Evolutionary conservation across 257 asterid species (phyloP), one percentile per base, ranked within the genome.

Genomic region (Jaltomata sinuosa): DNA sequence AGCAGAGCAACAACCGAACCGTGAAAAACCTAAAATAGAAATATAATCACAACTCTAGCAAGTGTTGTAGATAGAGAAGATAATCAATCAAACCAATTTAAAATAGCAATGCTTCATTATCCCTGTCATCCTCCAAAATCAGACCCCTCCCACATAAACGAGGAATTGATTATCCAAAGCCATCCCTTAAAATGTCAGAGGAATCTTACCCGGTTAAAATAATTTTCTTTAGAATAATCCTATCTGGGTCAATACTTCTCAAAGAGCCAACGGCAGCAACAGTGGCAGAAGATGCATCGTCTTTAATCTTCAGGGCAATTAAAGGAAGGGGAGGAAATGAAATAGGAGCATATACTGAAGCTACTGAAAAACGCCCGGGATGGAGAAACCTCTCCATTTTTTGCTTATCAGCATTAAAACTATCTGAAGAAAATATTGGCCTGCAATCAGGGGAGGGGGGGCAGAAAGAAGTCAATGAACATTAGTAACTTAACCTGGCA

Each of bases 361-460:
- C 99, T 82, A 94, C 81, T 57, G 99, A 94, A 88, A 92, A 94
- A 84, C 92, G 86, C 42, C 99, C 99, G 3, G 94, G 89, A 84
- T 97, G 99, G 87, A 97, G 98, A 92, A 95, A 97, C 86, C 97
- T 95, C 93, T 97, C 99, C 99, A 97, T 93, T 87, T 97, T 97
- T 90, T 92, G 97, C 91, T 94, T 93, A 84, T 91, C 95, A 45
- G 96, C 91, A 72, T 92, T 91, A 86, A 90, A 88, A 86, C 89
- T 90, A 84, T 97, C 98, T 22, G 97, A 91, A 76, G 98, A 95
- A 86, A 86, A 97, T 81, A 92, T 71, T 31, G 99, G 99, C 94
- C 99, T 97, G 93, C 85, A 91, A 82, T 38, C 74, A 84, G 84
- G 83, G 10, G 83, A 49, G 85, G 61, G 19, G 19, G 36, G 45